These are phyloP conservation scores for Cyamopsis tetragonoloba DNA, from an alignment of 306 rosid species.

Conservation along the genomic window DNA sequence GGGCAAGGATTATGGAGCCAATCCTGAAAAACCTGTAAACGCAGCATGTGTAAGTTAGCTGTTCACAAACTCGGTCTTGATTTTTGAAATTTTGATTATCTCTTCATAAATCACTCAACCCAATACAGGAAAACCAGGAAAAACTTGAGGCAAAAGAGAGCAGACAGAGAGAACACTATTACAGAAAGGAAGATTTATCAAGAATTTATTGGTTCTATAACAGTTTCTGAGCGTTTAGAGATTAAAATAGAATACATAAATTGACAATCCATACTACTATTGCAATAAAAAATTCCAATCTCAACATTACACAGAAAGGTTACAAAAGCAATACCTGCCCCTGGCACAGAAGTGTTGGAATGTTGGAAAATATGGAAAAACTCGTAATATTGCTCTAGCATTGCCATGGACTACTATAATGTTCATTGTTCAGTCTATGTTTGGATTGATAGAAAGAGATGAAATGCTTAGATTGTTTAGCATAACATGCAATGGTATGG, in stretches of 20 bases:
- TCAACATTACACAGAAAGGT: background rate
- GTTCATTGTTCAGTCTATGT: background rate
- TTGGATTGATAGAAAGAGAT: background rate
- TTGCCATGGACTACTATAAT: background rate
- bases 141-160: conserved; percentile 1
- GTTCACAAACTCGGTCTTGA: conserved; percentile 21
- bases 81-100: conserved; percentile 13
- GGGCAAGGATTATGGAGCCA: conserved; percentile 80
- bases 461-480: too few species aligned
- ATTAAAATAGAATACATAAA: background rate
- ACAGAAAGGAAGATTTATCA: background rate
- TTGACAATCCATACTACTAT: background rate
- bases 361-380: background rate
- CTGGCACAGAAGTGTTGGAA: background rate
- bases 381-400: background rate
- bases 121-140: background rate
- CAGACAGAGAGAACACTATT: background rate
- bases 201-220: conserved; percentile 1
- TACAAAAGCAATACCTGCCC: conserved; percentile 7
- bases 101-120: conserved; percentile 14
- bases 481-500: too few species aligned
- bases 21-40: conserved; percentile 79
- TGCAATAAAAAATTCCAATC: background rate
- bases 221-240: conserved; percentile 11
- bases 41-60: conserved; percentile 19